Evolutionary conservation across 2,329 filamentous ascomycete species (phyloP).

Genomic region (Aspergillus latus): DNA sequence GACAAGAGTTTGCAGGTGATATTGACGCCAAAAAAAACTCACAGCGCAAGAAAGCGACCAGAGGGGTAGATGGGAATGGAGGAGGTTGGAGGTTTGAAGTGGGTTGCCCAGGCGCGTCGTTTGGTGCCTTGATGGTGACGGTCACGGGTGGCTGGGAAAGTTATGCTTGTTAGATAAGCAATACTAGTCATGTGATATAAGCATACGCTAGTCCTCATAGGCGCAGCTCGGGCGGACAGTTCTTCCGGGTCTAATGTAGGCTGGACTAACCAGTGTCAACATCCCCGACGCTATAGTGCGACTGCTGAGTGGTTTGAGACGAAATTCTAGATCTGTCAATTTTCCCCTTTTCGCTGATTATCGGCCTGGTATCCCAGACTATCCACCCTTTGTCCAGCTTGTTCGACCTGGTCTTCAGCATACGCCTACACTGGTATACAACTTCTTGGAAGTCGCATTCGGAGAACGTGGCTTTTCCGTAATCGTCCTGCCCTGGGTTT

Average conservation of each 20-base stretch:
- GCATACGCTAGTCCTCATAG: not conserved
- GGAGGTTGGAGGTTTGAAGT: conserved; percentile 12
- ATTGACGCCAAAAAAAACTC: conserved; percentile 13
- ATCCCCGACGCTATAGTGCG: conserved; percentile 1
- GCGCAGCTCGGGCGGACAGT: not conserved
- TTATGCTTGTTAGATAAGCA: conserved; percentile 1
- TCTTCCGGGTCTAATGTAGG: conserved; percentile 21
- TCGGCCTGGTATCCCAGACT: not conserved
- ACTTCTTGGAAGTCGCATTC: conserved; percentile 34
- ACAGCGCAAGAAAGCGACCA: conserved; percentile 5
- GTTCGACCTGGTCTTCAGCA: conserved; percentile 8
- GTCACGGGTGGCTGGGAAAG: conserved; percentile 4
- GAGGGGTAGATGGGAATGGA: conserved; percentile 9
- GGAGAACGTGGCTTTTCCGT: conserved; percentile 25
- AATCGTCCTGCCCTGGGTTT: conserved; percentile 2
- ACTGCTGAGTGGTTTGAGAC: conserved; percentile 3
- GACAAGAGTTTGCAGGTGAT: conserved; percentile 1
- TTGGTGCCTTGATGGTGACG: not conserved
- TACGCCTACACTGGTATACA: conserved; percentile 13
- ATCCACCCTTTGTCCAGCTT: conserved; percentile 1
- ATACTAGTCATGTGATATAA: not conserved
- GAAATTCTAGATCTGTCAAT: conserved; percentile 3
- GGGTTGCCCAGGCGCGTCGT: conserved; percentile 10
- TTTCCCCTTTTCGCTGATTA: conserved; percentile 1
- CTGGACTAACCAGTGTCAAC: conserved; percentile 1